Percentiles rank a stretch among this genome's conserved stretches.
Evolutionary conservation across 495 filamentous ascomycete genomes (phyloP).

Genomic region (Cryomyces minteri): DNA sequence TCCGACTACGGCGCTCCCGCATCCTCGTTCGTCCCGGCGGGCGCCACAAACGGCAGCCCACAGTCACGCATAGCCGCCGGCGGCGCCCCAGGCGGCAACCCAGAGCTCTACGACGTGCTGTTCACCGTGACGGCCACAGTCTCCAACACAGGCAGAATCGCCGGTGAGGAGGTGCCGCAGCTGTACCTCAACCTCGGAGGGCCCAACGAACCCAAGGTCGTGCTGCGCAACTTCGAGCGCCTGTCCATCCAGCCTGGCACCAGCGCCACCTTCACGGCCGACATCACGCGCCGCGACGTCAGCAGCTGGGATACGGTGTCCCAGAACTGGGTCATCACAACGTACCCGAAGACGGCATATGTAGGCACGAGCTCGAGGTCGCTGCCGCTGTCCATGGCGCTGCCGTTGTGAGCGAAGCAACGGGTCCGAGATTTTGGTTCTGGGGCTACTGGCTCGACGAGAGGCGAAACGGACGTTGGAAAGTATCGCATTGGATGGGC

Average conservation of each 20-base stretch:
- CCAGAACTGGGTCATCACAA: constrained; percentile 70
- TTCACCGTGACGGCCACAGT: constrained; percentile 58
- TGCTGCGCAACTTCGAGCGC: constrained; percentile 67
- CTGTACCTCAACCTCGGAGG: constrained; percentile 73
- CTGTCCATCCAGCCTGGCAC: constrained; percentile 50
- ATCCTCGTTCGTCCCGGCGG: constrained; percentile 43
- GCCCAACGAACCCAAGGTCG: constrained; percentile 44
- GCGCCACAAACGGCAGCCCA: constrained; percentile 41
- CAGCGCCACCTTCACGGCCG: constrained; percentile 40
- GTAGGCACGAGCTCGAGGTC: constrained; percentile 26
- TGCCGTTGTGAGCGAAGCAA: neutral
- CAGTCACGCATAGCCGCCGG: constrained; percentile 44
- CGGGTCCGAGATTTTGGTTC: neutral
- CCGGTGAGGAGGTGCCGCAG: constrained; percentile 68
- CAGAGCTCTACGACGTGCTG: constrained; percentile 56
- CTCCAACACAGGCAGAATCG: constrained; percentile 54
- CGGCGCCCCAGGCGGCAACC: constrained; percentile 63
- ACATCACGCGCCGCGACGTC: constrained; percentile 62
- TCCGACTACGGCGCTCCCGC: constrained; percentile 44
- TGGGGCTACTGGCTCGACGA: neutral
- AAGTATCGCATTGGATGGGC: neutral
- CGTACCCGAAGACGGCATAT: constrained; percentile 50
- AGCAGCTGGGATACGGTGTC: constrained; percentile 63
- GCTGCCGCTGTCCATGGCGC: constrained; percentile 8
- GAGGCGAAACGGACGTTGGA: neutral